phyloP scores from a whole-genome alignment of 805 yeast species.

The Wickerhamomyces bovis region DNA sequence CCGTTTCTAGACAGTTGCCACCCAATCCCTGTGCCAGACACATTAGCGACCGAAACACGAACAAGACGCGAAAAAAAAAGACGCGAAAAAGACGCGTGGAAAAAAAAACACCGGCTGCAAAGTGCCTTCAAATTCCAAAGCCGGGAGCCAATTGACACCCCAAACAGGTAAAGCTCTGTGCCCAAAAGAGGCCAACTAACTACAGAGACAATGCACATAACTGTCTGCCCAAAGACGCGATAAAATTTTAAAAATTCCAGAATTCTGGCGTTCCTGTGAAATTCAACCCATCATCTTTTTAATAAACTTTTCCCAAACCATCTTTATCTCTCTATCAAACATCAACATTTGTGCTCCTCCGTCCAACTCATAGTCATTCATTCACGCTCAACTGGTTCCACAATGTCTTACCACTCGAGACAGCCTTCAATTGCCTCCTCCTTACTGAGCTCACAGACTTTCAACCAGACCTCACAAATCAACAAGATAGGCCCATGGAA shows the following conservation, averaged over 20 bases:
- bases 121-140: neutral
- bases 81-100: neutral
- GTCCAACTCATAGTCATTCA: conserved; percentile 8
- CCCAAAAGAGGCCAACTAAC: neutral
- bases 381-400: conserved; percentile 11
- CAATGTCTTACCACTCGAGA: conserved; percentile 36
- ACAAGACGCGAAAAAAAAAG: neutral
- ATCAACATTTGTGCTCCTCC: neutral
- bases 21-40: too few relatives aligned
- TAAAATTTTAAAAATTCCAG: neutral
- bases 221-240: neutral
- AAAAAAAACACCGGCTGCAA: neutral
- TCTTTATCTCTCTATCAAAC: neutral
- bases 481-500: conserved; percentile 75
- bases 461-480: conserved; percentile 34
- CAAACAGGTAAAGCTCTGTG: neutral
- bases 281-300: neutral
- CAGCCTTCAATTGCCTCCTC: conserved; percentile 58
- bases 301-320: neutral
- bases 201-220: neutral
- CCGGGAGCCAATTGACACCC: neutral
- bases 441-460: conserved; percentile 38
- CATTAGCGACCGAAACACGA: too few relatives aligned
- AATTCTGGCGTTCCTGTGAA: neutral
- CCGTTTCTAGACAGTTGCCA: too few relatives aligned